Conservation (phyloP, 306 rosid genomes). For the Cyamopsis tetragonoloba region DNA sequence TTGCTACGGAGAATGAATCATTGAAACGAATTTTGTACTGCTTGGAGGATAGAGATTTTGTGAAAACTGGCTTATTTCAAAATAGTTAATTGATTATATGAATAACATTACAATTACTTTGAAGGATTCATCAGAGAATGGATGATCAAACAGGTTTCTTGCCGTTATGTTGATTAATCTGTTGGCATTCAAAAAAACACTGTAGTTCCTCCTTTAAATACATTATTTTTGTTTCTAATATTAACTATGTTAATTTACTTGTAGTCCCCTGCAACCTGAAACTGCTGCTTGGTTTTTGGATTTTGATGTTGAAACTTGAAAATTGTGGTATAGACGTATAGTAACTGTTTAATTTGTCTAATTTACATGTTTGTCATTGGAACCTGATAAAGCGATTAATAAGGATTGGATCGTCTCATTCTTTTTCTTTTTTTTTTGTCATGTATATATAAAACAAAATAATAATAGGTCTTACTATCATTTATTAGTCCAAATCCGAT, state of each 20-base stretch:
- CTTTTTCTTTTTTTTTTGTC: no score
- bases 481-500: no score
- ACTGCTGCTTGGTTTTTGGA: background rate
- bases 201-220: no score
- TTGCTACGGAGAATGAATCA: slow-evolving; percentile 9
- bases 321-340: no score
- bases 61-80: slow-evolving; percentile 15
- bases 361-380: no score
- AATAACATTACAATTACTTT: background rate
- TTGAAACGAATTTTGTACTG: slow-evolving; percentile 39
- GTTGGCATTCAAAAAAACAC: no score
- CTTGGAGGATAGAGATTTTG: slow-evolving; percentile 2
- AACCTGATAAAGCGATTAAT: no score
- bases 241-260: background rate
- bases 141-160: background rate
- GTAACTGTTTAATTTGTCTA: background rate
- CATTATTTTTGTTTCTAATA: background rate
- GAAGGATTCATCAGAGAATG: slow-evolving; percentile 25
- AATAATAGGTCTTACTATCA: no score
- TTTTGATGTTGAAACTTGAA: background rate
- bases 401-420: no score
- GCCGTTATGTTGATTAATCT: background rate
- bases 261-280: background rate
- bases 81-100: background rate
- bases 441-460: no score